Evolutionary conservation across 768 basidiomycete species (phyloP), one percentile per base, ranked within the genome.

Genomic region (Auricularia auricula-judae): DNA sequence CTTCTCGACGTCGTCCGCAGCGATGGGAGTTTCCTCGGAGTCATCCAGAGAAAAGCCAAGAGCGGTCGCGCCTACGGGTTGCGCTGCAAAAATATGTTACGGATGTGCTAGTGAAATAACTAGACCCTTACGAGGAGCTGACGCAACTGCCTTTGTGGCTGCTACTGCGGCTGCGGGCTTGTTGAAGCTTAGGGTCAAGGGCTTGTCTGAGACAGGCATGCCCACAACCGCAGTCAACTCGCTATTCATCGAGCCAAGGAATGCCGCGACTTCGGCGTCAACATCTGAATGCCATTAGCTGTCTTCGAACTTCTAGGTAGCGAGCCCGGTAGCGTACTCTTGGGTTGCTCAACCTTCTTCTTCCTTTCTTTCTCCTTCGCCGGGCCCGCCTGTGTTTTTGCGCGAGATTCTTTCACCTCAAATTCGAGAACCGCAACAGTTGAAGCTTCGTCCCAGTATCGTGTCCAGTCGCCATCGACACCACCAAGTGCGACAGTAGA

Each of bases 381-480:
- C 4, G 56, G 56, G 7, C 10, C 75, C 71, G 4, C 73, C 64
- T 29, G 70, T 63, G 11, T 77, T 33, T 80, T 79, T 0, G 70
- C 10, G 3, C 39, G 70, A 16, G 83, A 77, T 69, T 84, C 81
- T 64, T 89, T 87, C 3, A 91, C 89, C 71, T 90, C 84, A 71
- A 92, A 93, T 69, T 89, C 88, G 58, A 91, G 76, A 12, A 88
- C 81, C 39, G 87, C 86, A 33, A 86, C 81, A 1, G 85, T 88
- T 1, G 91, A 88, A 39, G 78, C 83, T 70, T 95, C 92, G 69
- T 98, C 95, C 93, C 96, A 96, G 74, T 98, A 98, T 65, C 86
- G 80, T 29, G 91, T 87, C 84, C 86, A 91, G 5, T 81, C 77
- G 51, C 82, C 85, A 68, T 91, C 88, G 33, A 79, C 79, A 14